Conservation (phyloP, 768 basidiomycete genomes). For the Leucogyrophana mollusca region DNA sequence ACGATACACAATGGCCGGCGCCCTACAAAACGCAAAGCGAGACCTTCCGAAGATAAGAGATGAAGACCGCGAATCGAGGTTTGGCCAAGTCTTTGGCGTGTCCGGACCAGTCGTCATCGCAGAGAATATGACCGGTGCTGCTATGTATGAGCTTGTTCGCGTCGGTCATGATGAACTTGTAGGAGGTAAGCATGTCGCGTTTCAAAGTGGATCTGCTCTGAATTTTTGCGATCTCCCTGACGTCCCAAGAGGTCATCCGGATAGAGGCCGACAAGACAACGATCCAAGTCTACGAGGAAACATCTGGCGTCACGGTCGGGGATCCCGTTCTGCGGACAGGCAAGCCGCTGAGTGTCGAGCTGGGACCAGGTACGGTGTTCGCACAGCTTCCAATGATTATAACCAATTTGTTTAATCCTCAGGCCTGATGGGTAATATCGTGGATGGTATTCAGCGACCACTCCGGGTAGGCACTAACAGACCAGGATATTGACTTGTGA, state of each 20-base stretch:
- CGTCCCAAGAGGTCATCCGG: constrained; percentile 89
- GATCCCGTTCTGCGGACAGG: constrained; percentile 98
- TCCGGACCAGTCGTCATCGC: constrained; percentile 99
- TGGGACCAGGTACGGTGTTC: constrained; percentile 79
- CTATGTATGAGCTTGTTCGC: constrained; percentile 97
- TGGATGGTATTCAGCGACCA: constrained; percentile 95
- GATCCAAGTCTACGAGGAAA: constrained; percentile 99
- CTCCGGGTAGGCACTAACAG: constrained; percentile 57
- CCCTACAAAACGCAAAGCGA: constrained; percentile 85
- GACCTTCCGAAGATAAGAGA: constrained; percentile 85
- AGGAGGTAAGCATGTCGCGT: constrained; percentile 61
- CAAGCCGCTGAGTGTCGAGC: constrained; percentile 95
- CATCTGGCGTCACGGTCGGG: constrained; percentile 97
- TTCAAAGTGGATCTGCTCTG: neutral
- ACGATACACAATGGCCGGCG: constrained; percentile 75
- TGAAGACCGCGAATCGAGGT: constrained; percentile 85
- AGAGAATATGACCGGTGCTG: constrained; percentile 90
- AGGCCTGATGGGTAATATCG: constrained; percentile 99
- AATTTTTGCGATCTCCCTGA: constrained; percentile 9
- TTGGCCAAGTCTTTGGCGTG: constrained; percentile 90
- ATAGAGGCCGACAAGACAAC: constrained; percentile 98
- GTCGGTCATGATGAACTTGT: constrained; percentile 99
- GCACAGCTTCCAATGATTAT: neutral
- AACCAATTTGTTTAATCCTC: constrained; percentile 1
- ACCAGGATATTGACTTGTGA: neutral